Base-by-base conservation (phyloP, 768 basidiomycete genomes). In the Xerocomellus amylosporus region DNA sequence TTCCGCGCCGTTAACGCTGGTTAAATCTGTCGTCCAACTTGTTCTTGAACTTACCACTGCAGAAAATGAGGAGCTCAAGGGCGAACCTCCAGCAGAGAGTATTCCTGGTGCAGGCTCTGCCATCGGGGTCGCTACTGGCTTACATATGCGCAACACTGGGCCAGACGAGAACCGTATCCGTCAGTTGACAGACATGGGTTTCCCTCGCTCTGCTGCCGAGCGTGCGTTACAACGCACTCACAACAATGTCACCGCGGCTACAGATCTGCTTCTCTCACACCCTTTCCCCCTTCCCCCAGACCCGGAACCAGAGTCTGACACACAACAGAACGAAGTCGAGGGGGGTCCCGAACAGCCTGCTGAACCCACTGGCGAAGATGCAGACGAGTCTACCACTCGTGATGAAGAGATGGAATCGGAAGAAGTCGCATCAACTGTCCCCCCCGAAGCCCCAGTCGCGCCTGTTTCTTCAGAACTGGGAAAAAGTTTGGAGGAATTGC, bases 131-230 rank as follows among this genome's bases (percentile, higher is more conserved):
- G 65, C 73, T 49, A 62, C 65, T 46, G 75, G 67, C 39, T 66
- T 63, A 55, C 68, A 69, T 55, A 70, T 69, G 54, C 67, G 64
- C 36, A 67, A 69, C 20, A 59, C 77, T 55, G 83, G 78, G 13
- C 82, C 88, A 0, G 90, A 93, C 66, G 92, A 94, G 67, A 79
- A 77, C 43, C 83, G 87, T 34, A 83, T 98, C 49, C 81, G 83
- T 47, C 88, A 93, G 63, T 77, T 98, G 51, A 87, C 84, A 10
- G 97, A 98, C 64, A 98, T 99, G 97, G 97, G 97, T 43, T 99
- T 98, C 76, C 84, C 88, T 34, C 84, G 93, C n/a, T 80, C 84
- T 39, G 90, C 91, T 13, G 92, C 87, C 2, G 89, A 90, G 65
- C 81, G 86, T 49, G 96, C 96, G 5, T 76, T 99, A 37, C 71